phyloP scores from a whole-genome alignment of 1,284 basidiomycete species.

The Ganoderma boninense region DNA sequence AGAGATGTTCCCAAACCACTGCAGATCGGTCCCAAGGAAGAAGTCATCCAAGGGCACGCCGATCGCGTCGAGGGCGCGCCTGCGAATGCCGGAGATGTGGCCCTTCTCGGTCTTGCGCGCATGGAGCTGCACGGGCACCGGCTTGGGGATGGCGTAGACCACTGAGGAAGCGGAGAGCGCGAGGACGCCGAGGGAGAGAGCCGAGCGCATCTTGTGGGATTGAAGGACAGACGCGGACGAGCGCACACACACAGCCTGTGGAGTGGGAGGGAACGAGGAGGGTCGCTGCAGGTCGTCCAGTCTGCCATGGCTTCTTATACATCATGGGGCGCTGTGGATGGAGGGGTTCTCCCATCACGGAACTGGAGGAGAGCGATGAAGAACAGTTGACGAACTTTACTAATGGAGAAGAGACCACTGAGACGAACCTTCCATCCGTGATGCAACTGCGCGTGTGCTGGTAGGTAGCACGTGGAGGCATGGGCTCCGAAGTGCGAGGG shows the following conservation, averaged over 20 bases:
- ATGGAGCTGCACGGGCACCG: conserved; percentile 44
- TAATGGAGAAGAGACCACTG: background rate
- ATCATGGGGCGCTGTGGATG: background rate
- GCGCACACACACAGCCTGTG: conserved; percentile 2
- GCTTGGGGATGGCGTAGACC: conserved; percentile 20
- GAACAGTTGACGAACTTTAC: background rate
- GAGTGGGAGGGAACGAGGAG: conserved; percentile 6
- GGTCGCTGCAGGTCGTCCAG: background rate
- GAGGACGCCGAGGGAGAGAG: conserved; percentile 23
- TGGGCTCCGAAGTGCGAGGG: background rate
- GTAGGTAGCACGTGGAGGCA: background rate
- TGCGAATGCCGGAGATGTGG: conserved; percentile 24
- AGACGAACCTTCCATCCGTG: background rate
- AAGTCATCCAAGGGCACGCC: conserved; percentile 58
- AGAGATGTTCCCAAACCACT: conserved; percentile 62
- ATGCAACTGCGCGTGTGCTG: background rate
- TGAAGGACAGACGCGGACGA: background rate
- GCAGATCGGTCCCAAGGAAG: conserved; percentile 62
- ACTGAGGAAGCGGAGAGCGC: conserved; percentile 24
- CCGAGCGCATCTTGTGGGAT: conserved; percentile 21
- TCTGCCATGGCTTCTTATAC: conserved; percentile 4
- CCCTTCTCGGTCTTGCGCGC: conserved; percentile 42
- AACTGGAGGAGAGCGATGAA: background rate
- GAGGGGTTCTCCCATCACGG: conserved; percentile 4
- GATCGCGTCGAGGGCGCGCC: conserved; percentile 28